Evolutionary conservation across 1,139 yeast genomes (phyloP).

Genomic region (Yamadazyma friedrichii): DNA sequence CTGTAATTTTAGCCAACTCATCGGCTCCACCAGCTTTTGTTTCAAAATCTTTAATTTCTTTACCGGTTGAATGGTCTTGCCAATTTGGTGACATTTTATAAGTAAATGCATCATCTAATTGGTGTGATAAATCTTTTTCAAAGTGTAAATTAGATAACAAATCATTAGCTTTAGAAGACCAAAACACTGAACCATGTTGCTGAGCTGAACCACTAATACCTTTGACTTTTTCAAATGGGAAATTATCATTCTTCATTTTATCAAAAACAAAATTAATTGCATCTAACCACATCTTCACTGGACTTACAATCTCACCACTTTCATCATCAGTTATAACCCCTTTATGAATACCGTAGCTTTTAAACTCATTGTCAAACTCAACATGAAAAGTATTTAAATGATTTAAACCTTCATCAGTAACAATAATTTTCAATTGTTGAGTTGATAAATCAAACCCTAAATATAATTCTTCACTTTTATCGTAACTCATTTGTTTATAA

Average conservation of each 20-base stretch:
- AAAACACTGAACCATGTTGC: conserved; percentile 88
- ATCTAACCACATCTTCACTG: conserved; percentile 87
- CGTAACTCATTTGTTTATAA: conserved; percentile 13
- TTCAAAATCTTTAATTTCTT: conserved; percentile 66
- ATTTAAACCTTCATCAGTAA: conserved; percentile 53
- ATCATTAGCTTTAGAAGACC: conserved; percentile 53
- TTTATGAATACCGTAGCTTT: conserved; percentile 58
- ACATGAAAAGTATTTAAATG: conserved; percentile 60
- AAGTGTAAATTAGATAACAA: conserved; percentile 32
- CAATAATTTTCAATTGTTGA: conserved; percentile 80
- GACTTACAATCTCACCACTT: conserved; percentile 65
- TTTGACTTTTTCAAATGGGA: conserved; percentile 60
- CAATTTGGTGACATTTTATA: conserved; percentile 78
- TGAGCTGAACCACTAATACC: conserved; percentile 88
- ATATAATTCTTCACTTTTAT: conserved; percentile 29
- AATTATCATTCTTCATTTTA: conserved; percentile 49
- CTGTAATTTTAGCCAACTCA: conserved; percentile 65
- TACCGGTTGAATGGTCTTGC: conserved; percentile 89
- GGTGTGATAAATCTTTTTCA: conserved; percentile 36
- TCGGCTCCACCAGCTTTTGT: conserved; percentile 61
- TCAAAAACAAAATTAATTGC: conserved; percentile 67
- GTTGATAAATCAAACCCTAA: conserved; percentile 88
- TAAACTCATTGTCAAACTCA: conserved; percentile 67
- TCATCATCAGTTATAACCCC: conserved; percentile 63
- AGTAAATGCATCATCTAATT: conserved; percentile 53